Evolutionary conservation across 129 eudicot genomes (phyloP), one percentile per base, ranked within the genome.

Genomic region (Cynara cardunculus): DNA sequence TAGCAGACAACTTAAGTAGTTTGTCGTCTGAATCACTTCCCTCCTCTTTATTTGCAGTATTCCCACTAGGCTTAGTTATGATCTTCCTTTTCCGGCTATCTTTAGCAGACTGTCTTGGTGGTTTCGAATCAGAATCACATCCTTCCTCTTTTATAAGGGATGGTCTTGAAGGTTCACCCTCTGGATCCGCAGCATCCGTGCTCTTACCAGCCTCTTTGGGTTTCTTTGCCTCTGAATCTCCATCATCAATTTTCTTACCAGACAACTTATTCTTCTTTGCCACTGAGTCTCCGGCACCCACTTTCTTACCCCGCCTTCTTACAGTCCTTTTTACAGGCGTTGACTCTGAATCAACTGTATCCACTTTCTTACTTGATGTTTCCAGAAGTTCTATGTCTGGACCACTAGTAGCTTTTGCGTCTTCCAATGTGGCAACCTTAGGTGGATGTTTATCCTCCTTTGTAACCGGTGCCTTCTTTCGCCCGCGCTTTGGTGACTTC

Each of bases 11-110:
- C 70, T 79, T 86, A 18, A 34, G 78, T 12, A 69, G 13, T 74
- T 81, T 87, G 25, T 61, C 73, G 79, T 85, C 88, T 25, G 81
- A 83, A 77, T 81, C 87, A 75, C 83, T 82, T 30, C 81, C 59
- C 16, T 18, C 37, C 72, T 78, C 87, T 19, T 78, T 81, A 79
- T 86, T 88, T 31, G 75, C 86, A 18, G 69, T 19, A 64, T 79
- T 72, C 53, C 75, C 82, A 27, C 37, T 73, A n/a, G 79, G 73
- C 77, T 87, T 88, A 13, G 32, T 31, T 49, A 71, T 75, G 73
- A 86, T 81, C 32, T 84, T 74, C 21, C 83, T 81, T 13, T 75
- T 82, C 77, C 37, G 59, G 46, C 80, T 84, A 34, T 74, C 85
- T 80, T 86, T 87, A 70, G 83, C 90, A 11, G 81, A 25, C 41